A percentile compares a stretch with the other conserved stretches of the same genome.
Conservation (phyloP, 208 protist genomes). For the Acanthamoeba royreba region DNA sequence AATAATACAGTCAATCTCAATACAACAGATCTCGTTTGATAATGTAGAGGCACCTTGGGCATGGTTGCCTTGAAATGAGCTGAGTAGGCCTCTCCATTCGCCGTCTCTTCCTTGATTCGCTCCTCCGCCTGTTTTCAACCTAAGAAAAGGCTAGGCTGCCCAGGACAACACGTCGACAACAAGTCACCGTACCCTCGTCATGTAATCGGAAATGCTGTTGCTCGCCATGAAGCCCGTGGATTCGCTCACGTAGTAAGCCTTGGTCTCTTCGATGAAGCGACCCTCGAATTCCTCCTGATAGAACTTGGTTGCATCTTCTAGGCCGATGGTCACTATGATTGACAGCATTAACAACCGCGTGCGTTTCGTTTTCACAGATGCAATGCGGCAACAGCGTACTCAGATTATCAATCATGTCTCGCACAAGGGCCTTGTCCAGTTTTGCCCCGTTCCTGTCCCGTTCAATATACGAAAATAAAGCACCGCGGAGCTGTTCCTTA, state of each 20-base stretch:
- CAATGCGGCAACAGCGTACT: not conserved
- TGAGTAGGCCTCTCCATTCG: not conserved
- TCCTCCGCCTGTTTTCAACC: not conserved
- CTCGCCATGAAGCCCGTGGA: not conserved
- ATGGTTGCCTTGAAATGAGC: not conserved
- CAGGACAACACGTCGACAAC: not conserved
- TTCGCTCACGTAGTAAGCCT: not conserved
- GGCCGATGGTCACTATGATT: not conserved
- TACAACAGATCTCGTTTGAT: not conserved
- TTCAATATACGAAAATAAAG: not conserved
- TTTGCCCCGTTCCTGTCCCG: not conserved
- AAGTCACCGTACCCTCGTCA: not conserved
- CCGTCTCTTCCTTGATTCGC: not conserved
- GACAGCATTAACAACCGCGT: not conserved
- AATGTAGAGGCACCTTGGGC: not conserved
- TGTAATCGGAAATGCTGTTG: constrained; percentile 25
- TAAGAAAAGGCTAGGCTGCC: too few species aligned
- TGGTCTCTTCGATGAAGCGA: not conserved
- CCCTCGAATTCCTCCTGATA: not conserved
- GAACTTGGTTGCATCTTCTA: not conserved
- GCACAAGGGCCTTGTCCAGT: not conserved
- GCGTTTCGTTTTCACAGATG: not conserved
- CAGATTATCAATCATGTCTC: not conserved
- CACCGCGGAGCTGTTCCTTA: not conserved
- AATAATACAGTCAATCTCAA: not conserved